A percentile compares a stretch with the other conserved stretches of the same genome.
Evolutionary conservation across 2,329 filamentous ascomycete genomes (phyloP).

Genomic region (Colletotrichum sp.): DNA sequence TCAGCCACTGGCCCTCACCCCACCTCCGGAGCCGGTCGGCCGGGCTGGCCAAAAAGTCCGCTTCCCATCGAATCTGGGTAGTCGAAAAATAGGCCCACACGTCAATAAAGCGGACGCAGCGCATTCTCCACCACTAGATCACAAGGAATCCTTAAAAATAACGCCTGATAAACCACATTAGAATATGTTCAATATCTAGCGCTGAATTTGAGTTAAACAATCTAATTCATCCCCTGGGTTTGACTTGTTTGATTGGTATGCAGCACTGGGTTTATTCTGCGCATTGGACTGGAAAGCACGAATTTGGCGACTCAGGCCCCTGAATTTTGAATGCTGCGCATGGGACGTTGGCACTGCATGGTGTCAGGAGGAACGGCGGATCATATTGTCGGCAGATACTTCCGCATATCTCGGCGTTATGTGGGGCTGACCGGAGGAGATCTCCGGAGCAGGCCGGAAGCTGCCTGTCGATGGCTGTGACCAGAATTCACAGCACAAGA

Average conservation of each 20-base stretch:
- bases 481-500: not conserved
- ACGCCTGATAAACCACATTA: not conserved
- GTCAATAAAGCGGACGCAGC: not conserved
- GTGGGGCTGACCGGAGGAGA: not conserved
- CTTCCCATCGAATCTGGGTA: not conserved
- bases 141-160: not conserved
- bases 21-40: not conserved
- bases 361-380: not conserved
- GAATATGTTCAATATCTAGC: not conserved
- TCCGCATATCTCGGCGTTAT: not conserved
- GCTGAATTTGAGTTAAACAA: not conserved
- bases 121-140: not conserved
- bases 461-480: not conserved
- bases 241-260: not conserved
- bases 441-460: not conserved
- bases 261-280: not conserved
- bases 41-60: not conserved
- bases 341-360: not conserved
- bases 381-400: not conserved
- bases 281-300: not conserved
- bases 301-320: not conserved
- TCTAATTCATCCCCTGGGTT: not conserved
- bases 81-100: not conserved
- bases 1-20: not conserved
- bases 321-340: not conserved